These are phyloP conservation scores for Nemania abortiva DNA, from an alignment of 2,329 filamentous ascomycete genomes.

Conservation along the genomic window DNA sequence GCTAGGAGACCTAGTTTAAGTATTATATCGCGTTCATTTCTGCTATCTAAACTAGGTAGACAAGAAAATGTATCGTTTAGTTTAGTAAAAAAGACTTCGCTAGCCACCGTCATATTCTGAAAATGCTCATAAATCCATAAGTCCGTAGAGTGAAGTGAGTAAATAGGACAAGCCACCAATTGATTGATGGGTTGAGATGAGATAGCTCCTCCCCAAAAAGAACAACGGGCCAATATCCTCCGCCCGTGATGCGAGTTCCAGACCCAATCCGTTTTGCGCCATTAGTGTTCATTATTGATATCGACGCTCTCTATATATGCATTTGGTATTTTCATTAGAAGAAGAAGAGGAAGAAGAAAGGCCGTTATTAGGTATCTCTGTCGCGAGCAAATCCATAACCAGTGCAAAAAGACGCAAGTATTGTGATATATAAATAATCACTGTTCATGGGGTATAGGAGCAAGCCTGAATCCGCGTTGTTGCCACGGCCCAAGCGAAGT, in stretches of 20 bases:
- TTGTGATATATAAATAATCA: conserved; percentile 3
- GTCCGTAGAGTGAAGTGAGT: conserved; percentile 10
- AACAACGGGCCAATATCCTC: conserved; percentile 28
- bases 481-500: conserved; percentile 6
- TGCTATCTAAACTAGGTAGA: conserved; percentile 2
- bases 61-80: background rate
- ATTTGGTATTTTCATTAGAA: conserved; percentile 26
- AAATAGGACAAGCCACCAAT: conserved; percentile 14
- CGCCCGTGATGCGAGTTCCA: conserved; percentile 22
- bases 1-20: background rate
- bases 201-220: conserved; percentile 6
- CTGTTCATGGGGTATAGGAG: background rate
- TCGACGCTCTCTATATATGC: conserved; percentile 38
- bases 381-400: conserved; percentile 10
- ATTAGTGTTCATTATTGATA: conserved; percentile 25
- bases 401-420: conserved; percentile 3
- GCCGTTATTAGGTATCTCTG: conserved; percentile 34
- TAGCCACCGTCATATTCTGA: conserved; percentile 20
- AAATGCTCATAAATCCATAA: conserved; percentile 29
- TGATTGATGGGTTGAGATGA: conserved; percentile 10
- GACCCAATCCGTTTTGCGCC: conserved; percentile 30
- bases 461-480: background rate
- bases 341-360: background rate
- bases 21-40: background rate
- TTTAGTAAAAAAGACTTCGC: background rate